Evolutionary conservation across 2,329 filamentous ascomycete species (phyloP), one percentile per base, ranked within the genome.

Genomic region (Monilinia aucupariae): DNA sequence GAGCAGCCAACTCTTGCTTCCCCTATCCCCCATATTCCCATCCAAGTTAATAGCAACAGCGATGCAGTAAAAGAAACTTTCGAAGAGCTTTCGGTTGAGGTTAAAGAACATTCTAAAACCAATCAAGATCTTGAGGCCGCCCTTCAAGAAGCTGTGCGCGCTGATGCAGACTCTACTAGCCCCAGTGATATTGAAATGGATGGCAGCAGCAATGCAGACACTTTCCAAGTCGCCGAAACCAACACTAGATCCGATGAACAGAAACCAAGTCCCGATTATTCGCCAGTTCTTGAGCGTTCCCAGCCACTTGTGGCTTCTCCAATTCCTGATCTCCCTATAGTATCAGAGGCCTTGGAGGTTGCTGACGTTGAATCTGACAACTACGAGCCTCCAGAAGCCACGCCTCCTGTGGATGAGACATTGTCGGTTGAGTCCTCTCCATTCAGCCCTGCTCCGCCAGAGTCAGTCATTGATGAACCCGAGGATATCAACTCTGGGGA

Each of bases 311-410:
- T 9, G 34, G 15, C 27, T 58, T 27, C 50, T 4, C 13, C 49
- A 45, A 34, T 20, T 22, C 9, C 50, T 2, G 30, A 59, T 5
- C 41, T 58, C 30, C 22, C 52, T 52, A 64, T 49, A 9, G 58
- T 59, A 27, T 17, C n/a, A 27, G 59, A 53, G 41, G 49, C 15
- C 8, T 41, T 10, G 4, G 64, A 67, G 30, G 37, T 54, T n/a
- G 59, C 58, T 45, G 69, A 71, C 4, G 59, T 64, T 8, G 71
- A 71, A 50, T 81, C 81, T 2, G 83, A 85, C 64, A 79, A 75
- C 55, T 85, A 85, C 68, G 82, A 86, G 66, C 83, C 83, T 54
- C 81, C 81, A 22, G 80, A 79, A 61, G 76, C 76, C 4, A 69
- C 69, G 17, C 62, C 70, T 27, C 69, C 70, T 54, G 60, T 65